Conservation (phyloP, 345 rosid species). For the Dipteronia dyeriana region DNA sequence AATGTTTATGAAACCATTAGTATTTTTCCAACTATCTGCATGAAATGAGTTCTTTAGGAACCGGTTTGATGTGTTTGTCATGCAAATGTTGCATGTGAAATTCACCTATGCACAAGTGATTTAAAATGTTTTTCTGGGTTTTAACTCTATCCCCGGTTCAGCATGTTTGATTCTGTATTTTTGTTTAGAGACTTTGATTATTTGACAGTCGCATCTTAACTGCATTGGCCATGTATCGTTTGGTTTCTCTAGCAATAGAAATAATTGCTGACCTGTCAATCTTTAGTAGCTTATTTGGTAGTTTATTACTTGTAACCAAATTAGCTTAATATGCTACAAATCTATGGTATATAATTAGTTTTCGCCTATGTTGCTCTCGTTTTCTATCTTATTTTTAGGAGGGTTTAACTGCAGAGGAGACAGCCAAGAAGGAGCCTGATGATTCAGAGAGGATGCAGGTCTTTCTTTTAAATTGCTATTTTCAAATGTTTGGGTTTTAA, state of each 20-base stretch:
- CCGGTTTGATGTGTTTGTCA: not conserved
- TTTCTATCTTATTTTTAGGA: conserved; percentile 48
- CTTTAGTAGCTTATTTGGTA: not conserved
- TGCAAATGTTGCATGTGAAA: not conserved
- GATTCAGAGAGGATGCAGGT: conserved; percentile 86
- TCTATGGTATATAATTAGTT: not conserved
- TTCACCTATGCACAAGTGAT: not conserved
- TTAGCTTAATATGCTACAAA: not conserved
- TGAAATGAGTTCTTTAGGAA: not conserved
- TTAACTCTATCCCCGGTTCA: not conserved
- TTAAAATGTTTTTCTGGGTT: not conserved
- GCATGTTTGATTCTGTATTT: not conserved
- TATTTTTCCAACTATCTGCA: not conserved
- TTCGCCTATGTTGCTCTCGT: not conserved
- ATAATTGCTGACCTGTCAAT: not conserved
- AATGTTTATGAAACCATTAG: not conserved
- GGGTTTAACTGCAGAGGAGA: conserved; percentile 91
- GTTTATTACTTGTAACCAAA: not conserved
- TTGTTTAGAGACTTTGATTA: not conserved
- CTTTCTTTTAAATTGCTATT: not conserved
- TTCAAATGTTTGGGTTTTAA: not conserved
- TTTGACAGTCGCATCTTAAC: not conserved
- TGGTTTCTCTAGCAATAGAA: not conserved
- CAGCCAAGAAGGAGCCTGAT: conserved; percentile 78
- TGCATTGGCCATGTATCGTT: not conserved